Conservation (phyloP, 345 rosid species). For the Chamaenerion angustifolium region DNA sequence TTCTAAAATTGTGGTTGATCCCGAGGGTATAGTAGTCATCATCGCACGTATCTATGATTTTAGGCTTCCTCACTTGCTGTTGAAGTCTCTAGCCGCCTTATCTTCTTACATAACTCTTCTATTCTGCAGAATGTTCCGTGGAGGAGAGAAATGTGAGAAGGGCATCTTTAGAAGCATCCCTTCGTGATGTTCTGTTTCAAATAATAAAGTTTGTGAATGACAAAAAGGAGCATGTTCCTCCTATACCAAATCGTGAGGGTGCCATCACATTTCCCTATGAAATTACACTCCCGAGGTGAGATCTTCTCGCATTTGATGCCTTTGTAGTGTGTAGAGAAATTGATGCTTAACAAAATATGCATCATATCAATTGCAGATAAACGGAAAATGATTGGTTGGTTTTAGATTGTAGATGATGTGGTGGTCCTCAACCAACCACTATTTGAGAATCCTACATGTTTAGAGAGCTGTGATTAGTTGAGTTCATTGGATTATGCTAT, state of each 20-base stretch:
- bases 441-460: no score
- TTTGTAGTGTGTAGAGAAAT: no score
- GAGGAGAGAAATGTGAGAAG: slow-evolving; percentile 57
- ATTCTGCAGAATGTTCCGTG: slow-evolving; percentile 28
- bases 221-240: slow-evolving; percentile 91
- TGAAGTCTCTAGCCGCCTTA: not conserved
- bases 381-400: no score
- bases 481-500: no score
- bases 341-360: no score
- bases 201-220: slow-evolving; percentile 85
- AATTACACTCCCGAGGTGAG: slow-evolving; percentile 75
- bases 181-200: slow-evolving; percentile 79
- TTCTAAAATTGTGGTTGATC: slow-evolving; percentile 46
- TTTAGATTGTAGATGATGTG: no score
- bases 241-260: slow-evolving; percentile 47
- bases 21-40: slow-evolving; percentile 43
- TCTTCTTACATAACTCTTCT: not conserved
- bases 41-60: not conserved
- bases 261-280: slow-evolving; percentile 73
- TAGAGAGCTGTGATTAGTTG: no score
- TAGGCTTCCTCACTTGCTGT: not conserved
- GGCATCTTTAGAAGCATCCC: slow-evolving; percentile 64
- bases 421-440: no score
- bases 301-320: slow-evolving; percentile 9
- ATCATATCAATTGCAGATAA: no score